A percentile compares a stretch with the other conserved stretches of the same genome.
phyloP scores from a whole-genome alignment of 192 early-diverging fungal species.

The Kickxella alabastrina region DNA sequence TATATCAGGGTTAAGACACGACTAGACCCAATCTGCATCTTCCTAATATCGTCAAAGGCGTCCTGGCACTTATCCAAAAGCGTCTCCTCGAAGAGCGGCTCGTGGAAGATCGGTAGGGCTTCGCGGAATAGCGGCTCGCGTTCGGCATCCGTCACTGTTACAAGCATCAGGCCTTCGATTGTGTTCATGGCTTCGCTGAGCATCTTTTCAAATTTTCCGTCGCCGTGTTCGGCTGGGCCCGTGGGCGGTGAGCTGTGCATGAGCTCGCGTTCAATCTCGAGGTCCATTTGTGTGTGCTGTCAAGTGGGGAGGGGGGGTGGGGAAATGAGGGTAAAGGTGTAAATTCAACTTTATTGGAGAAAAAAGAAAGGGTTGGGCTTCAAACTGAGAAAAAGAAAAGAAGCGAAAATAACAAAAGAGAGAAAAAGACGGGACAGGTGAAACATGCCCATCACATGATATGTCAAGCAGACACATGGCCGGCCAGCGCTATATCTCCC shows the following conservation, averaged over 20 bases:
- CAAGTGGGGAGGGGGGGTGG: background rate
- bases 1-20: conserved; percentile 41
- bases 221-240: conserved; percentile 4
- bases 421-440: background rate
- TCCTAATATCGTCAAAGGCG: conserved; percentile 44
- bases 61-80: conserved; percentile 50
- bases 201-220: conserved; percentile 40
- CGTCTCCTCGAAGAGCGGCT: conserved; percentile 42
- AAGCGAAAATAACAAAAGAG: background rate
- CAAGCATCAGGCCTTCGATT: conserved; percentile 48
- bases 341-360: background rate
- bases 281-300: conserved; percentile 7
- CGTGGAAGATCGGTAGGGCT: conserved; percentile 42
- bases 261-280: conserved; percentile 32
- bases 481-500: no score
- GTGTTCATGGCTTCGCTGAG: conserved; percentile 33
- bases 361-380: background rate
- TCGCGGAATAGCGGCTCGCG: conserved; percentile 34
- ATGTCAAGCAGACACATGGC: no score
- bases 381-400: background rate
- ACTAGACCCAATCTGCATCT: conserved; percentile 38
- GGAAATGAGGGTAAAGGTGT: background rate
- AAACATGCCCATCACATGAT: no score
- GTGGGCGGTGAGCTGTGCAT: conserved; percentile 14
- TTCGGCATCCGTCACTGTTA: conserved; percentile 35